These are phyloP conservation scores for Vitis hybrid DNA, from an alignment of 177 flowering plant species.

Conservation along the genomic window DNA sequence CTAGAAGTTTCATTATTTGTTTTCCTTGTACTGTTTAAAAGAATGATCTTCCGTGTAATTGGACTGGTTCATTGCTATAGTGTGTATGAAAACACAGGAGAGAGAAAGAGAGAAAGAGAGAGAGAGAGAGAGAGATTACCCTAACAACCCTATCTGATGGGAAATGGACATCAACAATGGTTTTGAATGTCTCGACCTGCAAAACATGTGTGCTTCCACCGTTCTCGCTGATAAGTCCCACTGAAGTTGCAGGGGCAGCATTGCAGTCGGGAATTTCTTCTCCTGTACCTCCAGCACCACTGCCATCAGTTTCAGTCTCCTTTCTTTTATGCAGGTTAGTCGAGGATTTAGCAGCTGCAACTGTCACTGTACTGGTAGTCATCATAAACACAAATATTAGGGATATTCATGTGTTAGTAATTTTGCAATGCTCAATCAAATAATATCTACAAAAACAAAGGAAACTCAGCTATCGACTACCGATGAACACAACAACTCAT, in stretches of 20 bases:
- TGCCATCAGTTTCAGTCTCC: constrained; percentile 22
- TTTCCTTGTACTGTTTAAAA: too few species aligned
- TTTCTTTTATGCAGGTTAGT: constrained; percentile 25
- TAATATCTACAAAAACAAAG: neutral
- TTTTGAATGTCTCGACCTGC: constrained; percentile 20
- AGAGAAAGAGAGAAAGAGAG: too few species aligned
- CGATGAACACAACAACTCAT: neutral
- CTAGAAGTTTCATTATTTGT: too few species aligned
- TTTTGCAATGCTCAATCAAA: neutral
- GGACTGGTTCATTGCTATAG: too few species aligned
- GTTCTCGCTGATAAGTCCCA: constrained; percentile 31
- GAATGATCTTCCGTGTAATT: too few species aligned
- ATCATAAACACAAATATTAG: neutral
- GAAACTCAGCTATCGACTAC: neutral
- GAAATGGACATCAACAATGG: neutral
- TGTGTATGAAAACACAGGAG: too few species aligned
- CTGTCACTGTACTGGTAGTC: constrained; percentile 26
- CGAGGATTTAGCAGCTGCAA: constrained; percentile 18
- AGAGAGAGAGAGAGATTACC: too few species aligned
- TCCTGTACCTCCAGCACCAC: constrained; percentile 11
- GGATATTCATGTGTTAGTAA: constrained; percentile 1
- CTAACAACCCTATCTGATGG: neutral
- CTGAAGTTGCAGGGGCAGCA: constrained; percentile 26
- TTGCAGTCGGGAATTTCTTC: constrained; percentile 15
- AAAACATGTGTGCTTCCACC: constrained; percentile 28